Evolutionary conservation across 768 basidiomycete species (phyloP).

Genomic region (Boletus rufocinnamomeus): DNA sequence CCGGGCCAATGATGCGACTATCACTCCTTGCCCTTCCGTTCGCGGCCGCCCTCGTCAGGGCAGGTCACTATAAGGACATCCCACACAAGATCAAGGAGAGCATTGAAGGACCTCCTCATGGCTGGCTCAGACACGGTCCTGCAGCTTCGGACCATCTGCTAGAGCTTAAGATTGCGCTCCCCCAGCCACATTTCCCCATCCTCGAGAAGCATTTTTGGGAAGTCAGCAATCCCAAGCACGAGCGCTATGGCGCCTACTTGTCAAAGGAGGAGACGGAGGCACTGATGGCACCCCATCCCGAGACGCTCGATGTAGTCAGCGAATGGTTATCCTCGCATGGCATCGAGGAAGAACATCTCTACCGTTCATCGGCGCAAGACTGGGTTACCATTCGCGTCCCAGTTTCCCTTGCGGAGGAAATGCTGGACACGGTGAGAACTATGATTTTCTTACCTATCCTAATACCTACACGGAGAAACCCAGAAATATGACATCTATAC

Average conservation of each 20-base stretch:
- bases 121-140: constrained; percentile 48
- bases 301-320: constrained; percentile 54
- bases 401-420: constrained; percentile 60
- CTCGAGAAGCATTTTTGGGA: constrained; percentile 57
- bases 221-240: constrained; percentile 57
- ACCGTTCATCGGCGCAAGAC: constrained; percentile 64
- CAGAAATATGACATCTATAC: constrained; percentile 68
- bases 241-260: constrained; percentile 56
- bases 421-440: constrained; percentile 64
- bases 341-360: constrained; percentile 46
- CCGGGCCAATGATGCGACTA: constrained; percentile 12
- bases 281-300: constrained; percentile 57
- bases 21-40: constrained; percentile 17
- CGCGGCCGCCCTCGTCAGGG: constrained; percentile 13
- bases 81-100: constrained; percentile 49
- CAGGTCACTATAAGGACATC: constrained; percentile 11
- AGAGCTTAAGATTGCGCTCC: constrained; percentile 58
- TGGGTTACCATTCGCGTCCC: constrained; percentile 66
- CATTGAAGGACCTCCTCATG: constrained; percentile 43
- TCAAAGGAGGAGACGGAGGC: constrained; percentile 66
- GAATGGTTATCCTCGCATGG: constrained; percentile 64
- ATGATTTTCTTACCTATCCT: not conserved
- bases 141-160: constrained; percentile 50
- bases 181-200: constrained; percentile 49
- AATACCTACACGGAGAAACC: not conserved